Base-by-base conservation (phyloP, 306 rosid genomes). In the Hippophae rhamnoides region DNA sequence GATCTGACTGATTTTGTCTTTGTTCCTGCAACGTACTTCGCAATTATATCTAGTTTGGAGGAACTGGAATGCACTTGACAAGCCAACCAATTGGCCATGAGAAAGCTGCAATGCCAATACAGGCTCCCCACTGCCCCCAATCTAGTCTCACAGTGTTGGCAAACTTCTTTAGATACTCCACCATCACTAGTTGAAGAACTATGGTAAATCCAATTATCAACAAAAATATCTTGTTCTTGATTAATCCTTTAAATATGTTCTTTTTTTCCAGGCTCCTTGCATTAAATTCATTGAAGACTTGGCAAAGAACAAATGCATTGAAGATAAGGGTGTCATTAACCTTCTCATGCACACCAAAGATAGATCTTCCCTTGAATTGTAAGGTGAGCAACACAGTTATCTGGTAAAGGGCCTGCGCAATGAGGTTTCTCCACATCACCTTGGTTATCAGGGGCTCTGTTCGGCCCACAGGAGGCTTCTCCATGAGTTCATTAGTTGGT, bases 401-500 rank as follows among this genome's bases (percentile, higher is more conserved):
- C 57, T 57, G 63, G 13, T 56, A 56, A 41, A 66, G 12, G 10
- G 70, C 63, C 14, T 65, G 70, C 4, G 62, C 25, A 3, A 18
- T 14, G 70, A 66, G 50, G 70, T 66, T 66, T 51, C 70, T 41
- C 56, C 70, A 66, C 70, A 66, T 66, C 55, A 66, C 41, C 10
- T 41, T 47, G 61, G 70, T 65, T 10, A 65, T 65, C 11, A 56
- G 62, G 8, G 70, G 62, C 48, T 41, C 56, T 0, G 61, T 56
- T 38, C 62, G 45, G 11, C 70, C 56, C 41, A 47, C 56, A 0
- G 62, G 70, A 2, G 12, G 38, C 62, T 56, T 65, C 7, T 56
- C 62, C 70, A 65, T 65, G 47, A 65, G 70, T 13, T 64, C 62
- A 5, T 65, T 18, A 7, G 62, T 56, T 5, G 62, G 70, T 48